phyloP scores from a whole-genome alignment of 495 filamentous ascomycete species.

The Penicillium antarcticum region DNA sequence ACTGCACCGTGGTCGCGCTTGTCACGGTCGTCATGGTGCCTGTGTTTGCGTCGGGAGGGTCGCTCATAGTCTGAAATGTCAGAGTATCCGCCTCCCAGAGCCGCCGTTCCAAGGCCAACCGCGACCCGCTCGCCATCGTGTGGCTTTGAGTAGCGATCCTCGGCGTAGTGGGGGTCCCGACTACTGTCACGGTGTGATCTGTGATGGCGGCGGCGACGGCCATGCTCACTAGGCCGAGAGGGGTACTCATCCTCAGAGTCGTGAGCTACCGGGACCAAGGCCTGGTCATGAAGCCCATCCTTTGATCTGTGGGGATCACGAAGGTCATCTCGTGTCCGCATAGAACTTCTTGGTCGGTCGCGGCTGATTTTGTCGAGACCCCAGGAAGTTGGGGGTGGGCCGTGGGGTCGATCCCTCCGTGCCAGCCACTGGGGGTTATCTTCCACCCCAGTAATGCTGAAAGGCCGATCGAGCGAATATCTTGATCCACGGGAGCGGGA shows the following conservation, averaged over 20 bases:
- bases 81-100: conserved; percentile 34
- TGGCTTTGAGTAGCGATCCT: conserved; percentile 26
- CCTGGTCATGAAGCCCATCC: conserved; percentile 30
- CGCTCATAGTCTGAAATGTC: conserved; percentile 37
- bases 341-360: conserved; percentile 32
- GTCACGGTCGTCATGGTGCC: conserved; percentile 6
- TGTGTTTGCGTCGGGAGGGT: conserved; percentile 7
- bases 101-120: conserved; percentile 41
- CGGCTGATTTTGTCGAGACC: conserved; percentile 58
- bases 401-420: conserved; percentile 45
- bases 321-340: conserved; percentile 26
- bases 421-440: conserved; percentile 45
- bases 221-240: conserved; percentile 19
- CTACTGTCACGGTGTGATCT: conserved; percentile 22
- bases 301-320: conserved; percentile 27
- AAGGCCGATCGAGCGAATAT: conserved; percentile 53
- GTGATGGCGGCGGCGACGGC: conserved; percentile 22
- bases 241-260: conserved; percentile 40
- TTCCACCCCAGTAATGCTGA: conserved; percentile 61
- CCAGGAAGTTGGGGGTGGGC: conserved; percentile 59
- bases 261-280: conserved; percentile 35
- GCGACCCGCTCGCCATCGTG: conserved; percentile 16
- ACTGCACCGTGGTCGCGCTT: conserved; percentile 12
- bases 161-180: conserved; percentile 22
- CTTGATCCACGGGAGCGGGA: conserved; percentile 47